A percentile compares a stretch with the other conserved stretches of the same genome.
Evolutionary conservation across 2,329 filamentous ascomycete genomes (phyloP).

Genomic region (Cytospora chrysosperma): DNA sequence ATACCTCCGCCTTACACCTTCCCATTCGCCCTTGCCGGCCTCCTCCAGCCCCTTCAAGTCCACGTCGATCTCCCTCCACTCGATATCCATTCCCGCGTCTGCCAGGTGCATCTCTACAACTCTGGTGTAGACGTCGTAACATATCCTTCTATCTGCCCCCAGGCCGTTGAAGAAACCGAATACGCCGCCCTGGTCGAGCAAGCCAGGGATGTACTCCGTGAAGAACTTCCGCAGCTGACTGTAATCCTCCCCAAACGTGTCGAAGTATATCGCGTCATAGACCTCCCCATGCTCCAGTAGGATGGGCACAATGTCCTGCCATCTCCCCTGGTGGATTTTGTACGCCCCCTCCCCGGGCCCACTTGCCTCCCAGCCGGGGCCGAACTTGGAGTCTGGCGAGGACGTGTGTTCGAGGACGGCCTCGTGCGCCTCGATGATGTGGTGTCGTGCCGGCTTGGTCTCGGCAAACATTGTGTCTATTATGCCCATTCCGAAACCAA

Average conservation of each 20-base stretch:
- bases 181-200: conserved; percentile 69
- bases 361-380: conserved; percentile 52
- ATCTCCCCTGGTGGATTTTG: conserved; percentile 70
- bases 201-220: conserved; percentile 76
- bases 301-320: conserved; percentile 76
- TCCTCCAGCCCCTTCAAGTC: conserved; percentile 64
- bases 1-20: conserved; percentile 82
- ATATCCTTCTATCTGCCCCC: conserved; percentile 86
- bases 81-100: conserved; percentile 85
- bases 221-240: conserved; percentile 83
- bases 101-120: conserved; percentile 88
- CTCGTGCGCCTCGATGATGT: conserved; percentile 84
- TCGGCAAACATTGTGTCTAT: conserved; percentile 74
- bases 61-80: conserved; percentile 78
- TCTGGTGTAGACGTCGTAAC: conserved; percentile 93
- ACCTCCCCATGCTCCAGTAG: conserved; percentile 66
- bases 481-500: conserved; percentile 91
- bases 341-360: conserved; percentile 65
- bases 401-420: conserved; percentile 68
- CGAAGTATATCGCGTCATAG: conserved; percentile 93
- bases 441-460: conserved; percentile 66
- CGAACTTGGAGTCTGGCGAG: conserved; percentile 50
- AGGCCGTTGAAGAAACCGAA: conserved; percentile 92
- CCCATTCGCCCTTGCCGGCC: conserved; percentile 75
- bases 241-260: conserved; percentile 97